Evolutionary conservation across 352 stramenopile species (phyloP).

Genomic region (Phytophthora constricta): DNA sequence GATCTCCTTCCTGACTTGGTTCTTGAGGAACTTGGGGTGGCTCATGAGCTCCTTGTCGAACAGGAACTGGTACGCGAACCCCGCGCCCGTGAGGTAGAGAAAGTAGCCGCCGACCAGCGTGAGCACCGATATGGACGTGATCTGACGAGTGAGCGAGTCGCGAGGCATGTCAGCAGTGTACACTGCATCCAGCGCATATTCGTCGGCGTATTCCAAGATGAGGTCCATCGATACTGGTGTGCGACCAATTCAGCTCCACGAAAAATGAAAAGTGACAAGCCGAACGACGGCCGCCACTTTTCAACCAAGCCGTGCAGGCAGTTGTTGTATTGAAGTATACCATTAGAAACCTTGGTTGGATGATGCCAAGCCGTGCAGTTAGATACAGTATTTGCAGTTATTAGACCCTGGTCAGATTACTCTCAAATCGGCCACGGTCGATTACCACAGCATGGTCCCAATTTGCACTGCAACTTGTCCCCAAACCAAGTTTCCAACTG

Average conservation of each 20-base stretch:
- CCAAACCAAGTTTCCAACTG: background rate
- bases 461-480: background rate
- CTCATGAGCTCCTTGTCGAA: slow-evolving; percentile 72
- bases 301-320: too few relatives aligned
- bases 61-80: slow-evolving; percentile 59
- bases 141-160: slow-evolving; percentile 53
- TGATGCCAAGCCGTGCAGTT: too few relatives aligned
- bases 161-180: slow-evolving; percentile 55
- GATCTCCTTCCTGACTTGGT: slow-evolving; percentile 72
- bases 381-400: too few relatives aligned
- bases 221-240: slow-evolving; percentile 59
- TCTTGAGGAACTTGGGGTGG: slow-evolving; percentile 70
- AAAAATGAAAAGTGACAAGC: slow-evolving; percentile 10
- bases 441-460: slow-evolving; percentile 38
- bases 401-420: slow-evolving; percentile 24
- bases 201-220: slow-evolving; percentile 58
- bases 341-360: too few relatives aligned
- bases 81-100: slow-evolving; percentile 61
- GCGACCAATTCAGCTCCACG: background rate
- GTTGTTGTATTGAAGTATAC: too few relatives aligned
- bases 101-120: slow-evolving; percentile 63
- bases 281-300: background rate
- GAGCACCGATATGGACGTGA: slow-evolving; percentile 52
- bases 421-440: slow-evolving; percentile 34
- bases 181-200: slow-evolving; percentile 55